Conservation (phyloP, 345 rosid species). For the Lumnitzera littorea region DNA sequence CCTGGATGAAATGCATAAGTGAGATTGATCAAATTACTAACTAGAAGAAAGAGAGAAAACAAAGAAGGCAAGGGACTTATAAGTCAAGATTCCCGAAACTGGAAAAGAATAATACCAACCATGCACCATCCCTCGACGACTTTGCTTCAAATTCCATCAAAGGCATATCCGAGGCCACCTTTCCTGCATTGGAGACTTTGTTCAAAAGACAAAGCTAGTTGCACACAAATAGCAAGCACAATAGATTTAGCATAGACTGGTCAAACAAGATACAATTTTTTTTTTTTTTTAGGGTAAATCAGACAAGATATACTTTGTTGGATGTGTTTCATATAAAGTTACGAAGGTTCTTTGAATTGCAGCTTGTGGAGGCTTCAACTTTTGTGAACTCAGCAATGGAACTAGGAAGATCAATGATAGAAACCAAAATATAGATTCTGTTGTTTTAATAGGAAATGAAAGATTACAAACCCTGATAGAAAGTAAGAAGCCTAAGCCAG, state of each 20-base stretch:
- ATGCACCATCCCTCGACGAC: slow-evolving; percentile 96
- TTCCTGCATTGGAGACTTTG: slow-evolving; percentile 46
- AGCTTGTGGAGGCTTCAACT: too few relatives aligned
- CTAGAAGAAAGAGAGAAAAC: background rate
- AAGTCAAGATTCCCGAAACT: background rate
- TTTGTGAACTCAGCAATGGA: too few relatives aligned
- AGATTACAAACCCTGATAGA: too few relatives aligned
- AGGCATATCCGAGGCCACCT: slow-evolving; percentile 48
- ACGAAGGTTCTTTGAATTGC: too few relatives aligned
- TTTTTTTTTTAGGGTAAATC: too few relatives aligned
- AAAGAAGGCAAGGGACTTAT: background rate
- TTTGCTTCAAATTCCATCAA: slow-evolving; percentile 93
- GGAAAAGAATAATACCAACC: slow-evolving; percentile 39
- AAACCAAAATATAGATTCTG: too few relatives aligned
- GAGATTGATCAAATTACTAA: background rate
- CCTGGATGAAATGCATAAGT: slow-evolving; percentile 34
- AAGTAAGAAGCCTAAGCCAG: too few relatives aligned
- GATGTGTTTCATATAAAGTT: too few relatives aligned
- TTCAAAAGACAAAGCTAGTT: background rate
- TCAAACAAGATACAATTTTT: background rate
- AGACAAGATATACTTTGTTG: too few relatives aligned
- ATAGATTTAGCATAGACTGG: background rate
- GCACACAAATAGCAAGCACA: slow-evolving; percentile 10
- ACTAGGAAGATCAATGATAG: too few relatives aligned
- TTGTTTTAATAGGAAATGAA: too few relatives aligned